Evolutionary conservation across 192 early-diverging fungal species (phyloP), one percentile per base, ranked within the genome.

Genomic region (Haplosporangium gracile): DNA sequence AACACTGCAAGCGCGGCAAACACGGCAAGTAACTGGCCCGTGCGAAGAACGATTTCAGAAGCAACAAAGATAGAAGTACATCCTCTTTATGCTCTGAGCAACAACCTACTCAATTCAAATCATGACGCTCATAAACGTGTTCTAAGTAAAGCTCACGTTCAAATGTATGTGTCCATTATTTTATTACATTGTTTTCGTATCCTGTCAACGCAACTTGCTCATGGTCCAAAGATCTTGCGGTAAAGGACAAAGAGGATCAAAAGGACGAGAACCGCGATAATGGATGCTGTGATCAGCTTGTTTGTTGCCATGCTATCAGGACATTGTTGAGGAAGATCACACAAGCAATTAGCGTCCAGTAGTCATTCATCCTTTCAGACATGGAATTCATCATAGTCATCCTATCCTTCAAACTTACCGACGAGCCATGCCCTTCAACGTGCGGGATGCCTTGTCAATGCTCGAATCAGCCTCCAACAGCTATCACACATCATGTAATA

Each of bases 161-260:
- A 63, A 63, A 13, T 32, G 3, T 26, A 63, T 63, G 26, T 11
- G n/a, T 65, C n/a, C 55, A 60, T 60, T 26, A 60, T 29, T 32
- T 65, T 32, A 65, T 32, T 65, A 32, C 26, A 65, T 65, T 65
- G 60, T 32, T 1, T 65, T 65, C 13, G n/a, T 15, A 7, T 8
- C 24, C 26, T 65, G 29, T 15, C 11, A 15, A 13, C 26, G 13
- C 24, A 15, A 26, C 60, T 60, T 10, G 6, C 3, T 0, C 6
- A 32, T 4, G 2, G 60, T 32, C 75, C 80, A 75, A 90, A 92
- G 29, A 96, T 77, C 88, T 97, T 97, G 84, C 95, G 87, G 78
- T 93, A 97, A 20, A 99, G 89, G 9, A 99, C 94, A 70, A 96
- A 93, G 10, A 97, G 76, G 77, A 99, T 97, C 34, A 99, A 84